These are phyloP conservation scores for Saccharomycopsis sp. DNA, from an alignment of 805 yeast genomes.

Conservation along the genomic window DNA sequence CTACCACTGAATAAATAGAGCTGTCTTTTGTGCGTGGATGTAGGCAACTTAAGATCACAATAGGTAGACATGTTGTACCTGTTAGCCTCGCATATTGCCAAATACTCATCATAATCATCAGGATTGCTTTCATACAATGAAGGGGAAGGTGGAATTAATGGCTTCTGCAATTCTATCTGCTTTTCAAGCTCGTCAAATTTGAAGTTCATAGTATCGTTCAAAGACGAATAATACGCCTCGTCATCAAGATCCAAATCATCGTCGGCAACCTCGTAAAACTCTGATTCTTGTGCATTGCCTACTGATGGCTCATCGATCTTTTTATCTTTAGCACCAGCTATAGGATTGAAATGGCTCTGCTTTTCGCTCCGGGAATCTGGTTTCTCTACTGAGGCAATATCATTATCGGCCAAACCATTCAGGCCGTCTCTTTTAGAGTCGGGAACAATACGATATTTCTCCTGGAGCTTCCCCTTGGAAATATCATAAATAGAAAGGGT, in stretches of 20 bases:
- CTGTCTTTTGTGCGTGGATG: constrained; percentile 14
- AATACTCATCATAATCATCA: background rate
- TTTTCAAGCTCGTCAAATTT: constrained; percentile 11
- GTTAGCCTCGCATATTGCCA: background rate
- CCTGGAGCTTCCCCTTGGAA: constrained; percentile 32
- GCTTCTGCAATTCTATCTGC: background rate
- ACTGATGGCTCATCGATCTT: constrained; percentile 27
- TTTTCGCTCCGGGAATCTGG: constrained; percentile 12
- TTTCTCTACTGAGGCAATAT: constrained; percentile 24
- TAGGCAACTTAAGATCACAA: constrained; percentile 10
- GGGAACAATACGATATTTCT: constrained; percentile 2
- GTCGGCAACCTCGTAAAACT: constrained; percentile 3
- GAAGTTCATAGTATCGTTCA: background rate
- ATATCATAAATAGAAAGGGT: constrained; percentile 37
- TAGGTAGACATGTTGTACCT: constrained; percentile 3
- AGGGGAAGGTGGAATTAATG: background rate
- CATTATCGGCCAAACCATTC: too few relatives aligned
- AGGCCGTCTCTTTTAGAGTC: background rate
- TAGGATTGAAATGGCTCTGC: background rate
- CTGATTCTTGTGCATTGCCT: constrained; percentile 19
- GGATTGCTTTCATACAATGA: background rate
- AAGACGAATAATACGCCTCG: background rate
- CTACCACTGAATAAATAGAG: constrained; percentile 17
- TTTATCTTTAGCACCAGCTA: constrained; percentile 25
- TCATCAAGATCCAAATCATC: constrained; percentile 4